Percentiles rank a stretch among this genome's conserved stretches.
phyloP scores from a whole-genome alignment of 2,329 filamentous ascomycete species.

The Beauveria australis region DNA sequence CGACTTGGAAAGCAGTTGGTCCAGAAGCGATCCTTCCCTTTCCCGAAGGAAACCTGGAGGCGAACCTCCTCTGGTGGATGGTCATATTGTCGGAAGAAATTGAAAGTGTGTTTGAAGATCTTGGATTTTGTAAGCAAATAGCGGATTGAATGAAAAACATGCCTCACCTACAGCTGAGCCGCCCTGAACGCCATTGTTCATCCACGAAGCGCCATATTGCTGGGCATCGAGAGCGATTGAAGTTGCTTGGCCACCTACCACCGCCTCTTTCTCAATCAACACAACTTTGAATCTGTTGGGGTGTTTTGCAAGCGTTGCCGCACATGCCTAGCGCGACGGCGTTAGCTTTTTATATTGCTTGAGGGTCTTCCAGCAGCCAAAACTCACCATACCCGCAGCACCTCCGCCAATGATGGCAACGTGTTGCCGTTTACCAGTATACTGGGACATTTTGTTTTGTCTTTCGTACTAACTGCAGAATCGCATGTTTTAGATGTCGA shows the following conservation, averaged over 20 bases:
- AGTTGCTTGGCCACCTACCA: slow-evolving; percentile 54
- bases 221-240: slow-evolving; percentile 49
- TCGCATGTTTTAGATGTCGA: not conserved
- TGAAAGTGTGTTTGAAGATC: slow-evolving; percentile 61
- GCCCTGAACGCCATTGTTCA: slow-evolving; percentile 58
- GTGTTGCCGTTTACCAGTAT: slow-evolving; percentile 28
- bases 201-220: slow-evolving; percentile 49
- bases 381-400: slow-evolving; percentile 50
- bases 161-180: slow-evolving; percentile 31
- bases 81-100: slow-evolving; percentile 52
- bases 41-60: slow-evolving; percentile 56
- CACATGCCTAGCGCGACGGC: slow-evolving; percentile 43
- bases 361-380: not conserved
- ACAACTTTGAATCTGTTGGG: slow-evolving; percentile 58
- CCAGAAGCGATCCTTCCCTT: slow-evolving; percentile 52
- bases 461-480: no score
- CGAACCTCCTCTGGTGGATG: slow-evolving; percentile 49
- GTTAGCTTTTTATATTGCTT: not conserved
- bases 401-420: slow-evolving; percentile 55
- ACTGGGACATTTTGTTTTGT: not conserved
- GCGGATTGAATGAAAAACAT: no score
- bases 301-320: slow-evolving; percentile 57
- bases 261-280: slow-evolving; percentile 48
- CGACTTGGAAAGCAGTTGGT: slow-evolving; percentile 56
- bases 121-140: slow-evolving; percentile 20